phyloP scores from a whole-genome alignment of 768 basidiomycete species.

The Podaxis sp. region DNA sequence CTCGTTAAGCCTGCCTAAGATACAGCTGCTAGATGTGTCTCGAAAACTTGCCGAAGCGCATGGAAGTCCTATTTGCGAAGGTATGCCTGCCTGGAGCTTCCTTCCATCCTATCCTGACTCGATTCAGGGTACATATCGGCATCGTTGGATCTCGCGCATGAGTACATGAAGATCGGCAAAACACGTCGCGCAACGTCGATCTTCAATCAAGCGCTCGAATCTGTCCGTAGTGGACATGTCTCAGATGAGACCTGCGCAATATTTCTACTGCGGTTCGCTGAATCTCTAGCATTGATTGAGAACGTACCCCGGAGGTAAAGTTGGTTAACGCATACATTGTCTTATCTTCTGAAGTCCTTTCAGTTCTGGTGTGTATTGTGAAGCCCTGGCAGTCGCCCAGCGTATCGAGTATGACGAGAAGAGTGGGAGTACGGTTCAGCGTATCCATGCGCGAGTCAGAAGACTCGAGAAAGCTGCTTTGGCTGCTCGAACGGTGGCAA shows the following conservation, averaged over 20 bases:
- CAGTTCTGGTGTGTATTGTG: constrained; percentile 55
- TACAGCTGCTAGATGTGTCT: constrained; percentile 64
- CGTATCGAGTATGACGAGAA: constrained; percentile 43
- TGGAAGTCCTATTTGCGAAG: constrained; percentile 39
- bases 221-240: constrained; percentile 40
- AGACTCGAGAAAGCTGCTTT: constrained; percentile 68
- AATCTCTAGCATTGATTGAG: constrained; percentile 59
- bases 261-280: constrained; percentile 65
- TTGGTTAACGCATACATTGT: background rate
- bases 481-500: constrained; percentile 66
- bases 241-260: constrained; percentile 52
- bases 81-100: constrained; percentile 29
- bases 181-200: constrained; percentile 61
- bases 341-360: constrained; percentile 3
- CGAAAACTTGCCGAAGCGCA: constrained; percentile 58
- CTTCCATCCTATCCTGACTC: background rate
- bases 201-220: constrained; percentile 54
- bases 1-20: constrained; percentile 60
- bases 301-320: constrained; percentile 58
- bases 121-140: constrained; percentile 55
- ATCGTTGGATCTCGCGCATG: constrained; percentile 73
- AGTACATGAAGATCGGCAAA: constrained; percentile 80
- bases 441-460: constrained; percentile 57
- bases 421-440: constrained; percentile 46
- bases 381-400: constrained; percentile 52